Conservation (phyloP, 257 asterid species). For the Plectranthus barbatus region DNA sequence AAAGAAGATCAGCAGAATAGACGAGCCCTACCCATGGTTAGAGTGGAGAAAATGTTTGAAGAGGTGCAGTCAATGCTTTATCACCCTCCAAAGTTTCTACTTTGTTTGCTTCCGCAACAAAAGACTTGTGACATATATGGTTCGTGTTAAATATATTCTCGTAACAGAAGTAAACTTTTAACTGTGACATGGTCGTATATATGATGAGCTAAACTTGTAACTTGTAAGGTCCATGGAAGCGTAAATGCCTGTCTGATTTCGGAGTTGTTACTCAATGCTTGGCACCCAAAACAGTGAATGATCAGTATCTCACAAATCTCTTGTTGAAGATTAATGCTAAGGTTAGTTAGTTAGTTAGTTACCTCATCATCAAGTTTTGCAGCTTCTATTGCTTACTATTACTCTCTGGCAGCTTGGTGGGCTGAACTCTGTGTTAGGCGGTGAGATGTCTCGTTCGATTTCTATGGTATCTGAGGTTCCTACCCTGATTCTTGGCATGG, state of each 20-base stretch:
- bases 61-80: constrained; percentile 57
- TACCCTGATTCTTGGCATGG: constrained; percentile 88
- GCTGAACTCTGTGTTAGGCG: constrained; percentile 59
- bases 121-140: constrained; percentile 81
- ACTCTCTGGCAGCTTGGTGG: constrained; percentile 74
- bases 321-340: constrained; percentile 80
- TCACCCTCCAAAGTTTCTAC: constrained; percentile 67
- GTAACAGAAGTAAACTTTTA: not conserved
- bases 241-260: constrained; percentile 60
- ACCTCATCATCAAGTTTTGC: no score
- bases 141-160: constrained; percentile 18
- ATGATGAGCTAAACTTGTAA: constrained; percentile 12
- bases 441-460: constrained; percentile 48
- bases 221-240: constrained; percentile 77
- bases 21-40: constrained; percentile 57
- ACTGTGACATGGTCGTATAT: not conserved
- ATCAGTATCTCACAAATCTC: constrained; percentile 73
- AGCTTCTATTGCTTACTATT: not conserved
- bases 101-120: constrained; percentile 75
- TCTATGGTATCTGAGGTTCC: constrained; percentile 71
- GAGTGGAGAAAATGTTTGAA: constrained; percentile 84
- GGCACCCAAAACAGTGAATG: constrained; percentile 62
- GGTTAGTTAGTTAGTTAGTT: constrained; percentile 43
- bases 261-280: constrained; percentile 85
- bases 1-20: constrained; percentile 55